These are phyloP conservation scores for Geopyxis carbonaria DNA, from an alignment of 495 filamentous ascomycete species.

Conservation along the genomic window DNA sequence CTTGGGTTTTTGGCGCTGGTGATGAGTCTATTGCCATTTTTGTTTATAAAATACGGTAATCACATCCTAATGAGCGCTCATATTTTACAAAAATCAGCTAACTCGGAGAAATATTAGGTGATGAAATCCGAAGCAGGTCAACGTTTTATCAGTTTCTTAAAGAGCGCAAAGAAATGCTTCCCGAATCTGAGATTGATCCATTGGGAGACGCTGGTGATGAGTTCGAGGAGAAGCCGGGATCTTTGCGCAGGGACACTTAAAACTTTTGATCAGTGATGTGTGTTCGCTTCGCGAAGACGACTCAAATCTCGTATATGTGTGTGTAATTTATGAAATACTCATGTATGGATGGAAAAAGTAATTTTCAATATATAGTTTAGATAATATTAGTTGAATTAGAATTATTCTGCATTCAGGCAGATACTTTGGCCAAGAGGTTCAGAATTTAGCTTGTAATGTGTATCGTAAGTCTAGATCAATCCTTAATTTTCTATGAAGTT, in stretches of 20 bases:
- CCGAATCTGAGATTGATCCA: slow-evolving; percentile 1
- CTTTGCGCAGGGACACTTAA: neutral
- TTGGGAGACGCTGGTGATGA: neutral
- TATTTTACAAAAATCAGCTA: slow-evolving; percentile 1
- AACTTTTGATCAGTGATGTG: too few species aligned
- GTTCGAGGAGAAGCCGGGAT: neutral
- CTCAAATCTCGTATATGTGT: too few species aligned
- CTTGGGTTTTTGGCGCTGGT: slow-evolving; percentile 16
- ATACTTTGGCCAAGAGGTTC: too few species aligned
- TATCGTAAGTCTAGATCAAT: too few species aligned
- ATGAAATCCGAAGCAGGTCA: slow-evolving; percentile 16
- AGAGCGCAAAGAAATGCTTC: slow-evolving; percentile 15
- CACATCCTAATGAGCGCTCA: neutral
- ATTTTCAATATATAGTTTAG: too few species aligned
- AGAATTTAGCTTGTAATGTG: too few species aligned
- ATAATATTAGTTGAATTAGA: too few species aligned
- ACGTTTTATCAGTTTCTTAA: slow-evolving; percentile 23
- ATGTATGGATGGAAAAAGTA: too few species aligned
- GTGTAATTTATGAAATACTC: too few species aligned
- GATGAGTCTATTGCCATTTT: slow-evolving; percentile 18
- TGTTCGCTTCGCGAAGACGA: too few species aligned
- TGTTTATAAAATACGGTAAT: slow-evolving; percentile 21
- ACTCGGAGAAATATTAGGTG: slow-evolving; percentile 5
- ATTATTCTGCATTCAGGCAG: too few species aligned
- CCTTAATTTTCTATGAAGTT: too few species aligned